These are phyloP conservation scores for Hymenoscyphus occultus DNA, from an alignment of 2,329 filamentous ascomycete species.

Conservation along the genomic window DNA sequence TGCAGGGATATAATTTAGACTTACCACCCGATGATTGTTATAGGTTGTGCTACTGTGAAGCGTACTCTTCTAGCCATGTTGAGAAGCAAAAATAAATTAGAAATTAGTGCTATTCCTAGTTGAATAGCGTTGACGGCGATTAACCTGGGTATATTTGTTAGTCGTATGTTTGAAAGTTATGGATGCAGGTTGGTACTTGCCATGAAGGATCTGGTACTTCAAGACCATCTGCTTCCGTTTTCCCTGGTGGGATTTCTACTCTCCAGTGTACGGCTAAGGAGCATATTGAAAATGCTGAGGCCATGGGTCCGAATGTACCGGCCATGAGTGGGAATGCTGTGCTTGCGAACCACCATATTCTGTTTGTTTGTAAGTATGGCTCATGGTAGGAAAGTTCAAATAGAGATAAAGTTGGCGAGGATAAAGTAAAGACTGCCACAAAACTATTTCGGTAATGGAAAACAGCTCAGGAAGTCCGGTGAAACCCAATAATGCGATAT, in stretches of 20 bases:
- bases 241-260: conserved; percentile 49
- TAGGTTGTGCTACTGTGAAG: conserved; percentile 77
- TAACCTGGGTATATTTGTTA: conserved; percentile 48
- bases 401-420: not conserved
- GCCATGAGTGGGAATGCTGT: conserved; percentile 74
- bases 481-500: too few relatives aligned
- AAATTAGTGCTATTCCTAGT: conserved; percentile 69
- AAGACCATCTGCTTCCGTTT: conserved; percentile 50
- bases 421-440: not conserved
- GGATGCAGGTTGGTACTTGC: conserved; percentile 41
- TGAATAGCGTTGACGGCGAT: conserved; percentile 75
- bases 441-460: too few relatives aligned
- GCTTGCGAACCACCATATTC: conserved; percentile 59
- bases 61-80: conserved; percentile 81
- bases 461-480: too few relatives aligned
- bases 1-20: not conserved
- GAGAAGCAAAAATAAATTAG: conserved; percentile 78
- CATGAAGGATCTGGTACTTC: conserved; percentile 68
- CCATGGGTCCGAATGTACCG: conserved; percentile 79
- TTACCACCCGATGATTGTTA: conserved; percentile 78
- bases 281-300: conserved; percentile 83
- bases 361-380: conserved; percentile 10
- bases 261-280: conserved; percentile 82
- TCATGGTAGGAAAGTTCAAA: not conserved
- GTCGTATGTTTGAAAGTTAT: not conserved